Base-by-base conservation (phyloP, 2,329 filamentous ascomycete species). In the Diplodia sapinea region DNA sequence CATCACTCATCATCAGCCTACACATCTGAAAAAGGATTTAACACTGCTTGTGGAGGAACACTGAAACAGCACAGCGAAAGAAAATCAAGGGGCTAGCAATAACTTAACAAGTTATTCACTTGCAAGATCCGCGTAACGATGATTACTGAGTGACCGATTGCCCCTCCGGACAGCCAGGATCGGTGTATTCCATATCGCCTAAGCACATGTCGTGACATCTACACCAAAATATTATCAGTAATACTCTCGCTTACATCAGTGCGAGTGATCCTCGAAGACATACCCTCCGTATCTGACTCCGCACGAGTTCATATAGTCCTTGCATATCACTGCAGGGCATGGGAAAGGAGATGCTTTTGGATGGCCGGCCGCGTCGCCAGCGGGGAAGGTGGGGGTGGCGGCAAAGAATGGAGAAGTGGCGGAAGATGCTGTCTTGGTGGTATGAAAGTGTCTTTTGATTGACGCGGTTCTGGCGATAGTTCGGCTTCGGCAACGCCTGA, bases 251-350 rank as follows among this genome's bases (percentile, higher is more conserved):
- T 51, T 51, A 12, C 6, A 11, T 12, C 13, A n/a, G 11, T 52
- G 50, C 8, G 12, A 5, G 17, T 26, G 50, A 29, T 9, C 11
- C 4, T 11, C 12, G 9, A 15, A 8, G 13, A 52, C 54, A 0
- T 38, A 56, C 54, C 54, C 54, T 56, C 54, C 54, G 31, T 56
- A 56, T 56, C 31, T 56, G 20, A 31, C 33, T n/a, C 52, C 52
- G 52, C 52, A 56, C 6, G n/a, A 6, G 5, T 56, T 56, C 17
- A 38, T 56, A 8, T 20, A 23, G 20, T 56, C 52, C 17, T 36
- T 36, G 20, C 52, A 56, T 0, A 56, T n/a, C 31, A 38, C 38
- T 29, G 7, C 17, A 33, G 52, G 52, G 31, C 52, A 56, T 23
- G 29, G 4, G 52, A 56, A 23, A 4, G n/a, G 29, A 20, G 31